Evolutionary conservation across 2,329 filamentous ascomycete genomes (phyloP).

Genomic region (Trichophyton equinum): DNA sequence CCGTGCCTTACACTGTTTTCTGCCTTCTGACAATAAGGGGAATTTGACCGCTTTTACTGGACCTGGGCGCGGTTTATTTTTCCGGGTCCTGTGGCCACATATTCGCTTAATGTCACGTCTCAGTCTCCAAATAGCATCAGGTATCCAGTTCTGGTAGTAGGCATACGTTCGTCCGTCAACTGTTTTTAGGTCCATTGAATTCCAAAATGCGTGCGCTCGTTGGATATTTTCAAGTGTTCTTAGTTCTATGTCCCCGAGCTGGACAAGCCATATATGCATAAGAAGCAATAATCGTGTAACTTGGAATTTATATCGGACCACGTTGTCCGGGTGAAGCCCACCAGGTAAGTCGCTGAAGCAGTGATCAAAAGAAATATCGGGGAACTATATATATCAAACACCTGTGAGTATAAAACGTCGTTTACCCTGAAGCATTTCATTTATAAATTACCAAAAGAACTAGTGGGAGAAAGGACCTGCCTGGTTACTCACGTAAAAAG

Average conservation of each 20-base stretch:
- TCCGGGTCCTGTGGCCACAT: neutral
- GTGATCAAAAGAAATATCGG: conserved; percentile 4
- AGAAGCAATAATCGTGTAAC: conserved; percentile 11
- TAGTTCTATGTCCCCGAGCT: conserved; percentile 10
- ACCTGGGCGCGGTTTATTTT: neutral
- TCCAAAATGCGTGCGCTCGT: conserved; percentile 15
- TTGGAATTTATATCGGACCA: conserved; percentile 9
- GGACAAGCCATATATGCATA: conserved; percentile 14
- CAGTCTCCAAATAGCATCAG: conserved; percentile 8
- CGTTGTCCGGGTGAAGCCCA: conserved; percentile 5
- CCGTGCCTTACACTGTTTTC: neutral
- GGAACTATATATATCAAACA: conserved; percentile 7
- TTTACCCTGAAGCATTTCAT: neutral
- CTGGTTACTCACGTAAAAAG: conserved; percentile 9
- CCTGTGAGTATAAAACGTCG: neutral
- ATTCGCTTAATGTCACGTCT: neutral
- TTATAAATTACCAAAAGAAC: too few species aligned
- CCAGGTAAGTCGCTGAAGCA: neutral
- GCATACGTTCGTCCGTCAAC: conserved; percentile 12
- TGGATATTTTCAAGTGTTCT: conserved; percentile 13
- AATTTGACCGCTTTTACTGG: neutral
- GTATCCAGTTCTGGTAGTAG: conserved; percentile 13
- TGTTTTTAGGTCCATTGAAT: conserved; percentile 7
- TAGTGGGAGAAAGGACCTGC: neutral
- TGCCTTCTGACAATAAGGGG: neutral